Percentiles rank a stretch among this genome's conserved stretches.
These are phyloP conservation scores for Mortierella sp. DNA, from an alignment of 371 early-diverging fungal genomes.

Conservation along the genomic window DNA sequence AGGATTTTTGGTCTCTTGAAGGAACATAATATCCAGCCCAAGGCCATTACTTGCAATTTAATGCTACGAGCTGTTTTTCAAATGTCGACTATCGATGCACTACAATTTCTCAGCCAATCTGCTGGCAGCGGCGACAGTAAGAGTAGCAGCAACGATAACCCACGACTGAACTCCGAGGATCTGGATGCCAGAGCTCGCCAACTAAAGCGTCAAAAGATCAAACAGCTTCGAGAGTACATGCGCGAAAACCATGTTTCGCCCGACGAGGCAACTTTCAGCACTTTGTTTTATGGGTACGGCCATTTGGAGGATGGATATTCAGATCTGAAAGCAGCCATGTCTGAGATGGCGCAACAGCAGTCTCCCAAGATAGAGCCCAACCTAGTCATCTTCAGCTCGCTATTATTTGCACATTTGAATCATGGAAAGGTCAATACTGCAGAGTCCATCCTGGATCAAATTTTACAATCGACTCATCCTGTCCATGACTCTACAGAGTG, in stretches of 20 bases:
- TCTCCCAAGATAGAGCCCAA: slow-evolving; percentile 18
- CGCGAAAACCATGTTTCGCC: slow-evolving; percentile 7
- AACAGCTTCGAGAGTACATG: slow-evolving; percentile 30
- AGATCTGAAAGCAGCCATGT: slow-evolving; percentile 24
- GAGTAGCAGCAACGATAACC: not conserved
- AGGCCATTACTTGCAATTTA: slow-evolving; percentile 37
- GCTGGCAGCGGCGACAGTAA: not conserved
- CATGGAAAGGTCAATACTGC: slow-evolving; percentile 30
- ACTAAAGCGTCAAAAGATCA: slow-evolving; percentile 28
- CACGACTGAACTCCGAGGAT: slow-evolving; percentile 2
- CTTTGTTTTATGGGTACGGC: slow-evolving; percentile 40
- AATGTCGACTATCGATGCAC: slow-evolving; percentile 26
- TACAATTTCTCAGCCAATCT: slow-evolving; percentile 10
- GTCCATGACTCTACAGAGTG: not conserved
- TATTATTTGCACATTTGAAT: slow-evolving; percentile 44
- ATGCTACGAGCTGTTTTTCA: slow-evolving; percentile 40
- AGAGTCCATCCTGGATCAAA: slow-evolving; percentile 34
- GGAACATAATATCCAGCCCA: slow-evolving; percentile 34
- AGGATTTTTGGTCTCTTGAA: slow-evolving; percentile 40
- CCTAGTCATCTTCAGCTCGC: slow-evolving; percentile 25
- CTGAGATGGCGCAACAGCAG: slow-evolving; percentile 15
- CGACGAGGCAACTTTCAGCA: slow-evolving; percentile 40
- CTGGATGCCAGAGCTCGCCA: slow-evolving; percentile 10
- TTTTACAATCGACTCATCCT: slow-evolving; percentile 12
- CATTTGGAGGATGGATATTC: slow-evolving; percentile 37